These are phyloP conservation scores for Toxoplasma gondii DNA, from an alignment of 169 alveolate species.

Conservation along the genomic window DNA sequence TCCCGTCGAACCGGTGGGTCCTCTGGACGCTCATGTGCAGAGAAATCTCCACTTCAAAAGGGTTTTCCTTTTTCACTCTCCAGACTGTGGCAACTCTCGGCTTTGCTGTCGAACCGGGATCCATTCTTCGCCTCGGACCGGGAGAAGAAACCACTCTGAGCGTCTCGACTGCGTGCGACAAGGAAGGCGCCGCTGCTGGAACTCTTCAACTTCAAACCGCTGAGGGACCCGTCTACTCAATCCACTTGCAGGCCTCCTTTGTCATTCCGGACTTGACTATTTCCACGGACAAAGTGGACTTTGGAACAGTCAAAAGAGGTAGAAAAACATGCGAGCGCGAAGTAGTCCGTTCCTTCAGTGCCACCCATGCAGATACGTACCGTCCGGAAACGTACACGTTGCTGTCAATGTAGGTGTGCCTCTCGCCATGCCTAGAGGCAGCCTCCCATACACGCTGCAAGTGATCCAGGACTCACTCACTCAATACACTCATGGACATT, in stretches of 20 bases:
- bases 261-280: constrained; percentile 90
- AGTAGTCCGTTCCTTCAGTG: background rate
- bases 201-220: constrained; percentile 65
- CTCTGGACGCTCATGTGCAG: no score
- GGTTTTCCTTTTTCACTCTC: no score
- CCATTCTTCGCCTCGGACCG: constrained; percentile 76
- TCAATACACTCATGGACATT: no score
- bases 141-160: constrained; percentile 67
- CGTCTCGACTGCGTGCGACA: constrained; percentile 35
- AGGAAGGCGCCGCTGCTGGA: constrained; percentile 50
- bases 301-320: constrained; percentile 84
- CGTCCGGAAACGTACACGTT: no score
- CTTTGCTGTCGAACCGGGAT: constrained; percentile 83
- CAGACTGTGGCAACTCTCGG: constrained; percentile 71
- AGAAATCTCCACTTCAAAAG: no score
- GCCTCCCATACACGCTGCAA: no score
- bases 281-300: constrained; percentile 86
- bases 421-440: no score
- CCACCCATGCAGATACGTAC: no score
- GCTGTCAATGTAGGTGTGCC: no score
- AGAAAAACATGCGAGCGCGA: background rate
- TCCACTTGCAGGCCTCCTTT: constrained; percentile 87
- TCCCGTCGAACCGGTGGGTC: no score
- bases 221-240: constrained; percentile 85
- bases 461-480: no score